These are phyloP conservation scores for Solanum medicagineum DNA, from an alignment of 257 asterid genomes.

Conservation along the genomic window DNA sequence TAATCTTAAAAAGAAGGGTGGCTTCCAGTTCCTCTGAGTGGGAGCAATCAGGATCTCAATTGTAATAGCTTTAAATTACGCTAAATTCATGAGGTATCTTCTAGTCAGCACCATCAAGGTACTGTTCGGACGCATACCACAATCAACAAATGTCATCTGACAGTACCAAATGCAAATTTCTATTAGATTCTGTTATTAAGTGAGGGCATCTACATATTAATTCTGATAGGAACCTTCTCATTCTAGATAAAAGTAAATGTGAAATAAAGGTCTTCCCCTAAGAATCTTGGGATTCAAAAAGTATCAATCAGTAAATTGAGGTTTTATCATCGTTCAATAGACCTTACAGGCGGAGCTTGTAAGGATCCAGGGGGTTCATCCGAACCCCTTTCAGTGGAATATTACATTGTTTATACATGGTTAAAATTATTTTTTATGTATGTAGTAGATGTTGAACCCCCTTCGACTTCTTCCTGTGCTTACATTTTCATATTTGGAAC, in stretches of 20 bases:
- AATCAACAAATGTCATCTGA: not conserved
- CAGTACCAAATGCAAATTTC: not conserved
- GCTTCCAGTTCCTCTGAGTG: not conserved
- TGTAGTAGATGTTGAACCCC: too few species aligned
- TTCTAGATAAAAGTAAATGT: not conserved
- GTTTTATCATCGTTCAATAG: not conserved
- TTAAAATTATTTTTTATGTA: too few species aligned
- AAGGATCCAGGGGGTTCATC: too few species aligned
- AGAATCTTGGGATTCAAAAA: not conserved
- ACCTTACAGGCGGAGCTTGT: too few species aligned
- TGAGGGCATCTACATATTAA: not conserved
- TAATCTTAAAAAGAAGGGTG: not conserved
- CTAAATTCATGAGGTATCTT: not conserved
- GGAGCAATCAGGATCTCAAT: not conserved
- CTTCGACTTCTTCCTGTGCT: too few species aligned
- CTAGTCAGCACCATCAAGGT: not conserved
- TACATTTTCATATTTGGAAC: too few species aligned
- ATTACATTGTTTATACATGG: too few species aligned
- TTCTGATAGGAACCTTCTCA: not conserved
- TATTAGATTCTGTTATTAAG: not conserved
- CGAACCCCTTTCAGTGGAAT: too few species aligned
- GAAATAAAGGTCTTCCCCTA: not conserved
- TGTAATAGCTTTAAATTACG: too few species aligned
- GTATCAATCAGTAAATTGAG: not conserved
- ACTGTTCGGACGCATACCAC: not conserved